A percentile compares a stretch with the other conserved stretches of the same genome.
Conservation (phyloP, 176 grass and related monocot genomes). For the Ampelocalamus luodianensis region DNA sequence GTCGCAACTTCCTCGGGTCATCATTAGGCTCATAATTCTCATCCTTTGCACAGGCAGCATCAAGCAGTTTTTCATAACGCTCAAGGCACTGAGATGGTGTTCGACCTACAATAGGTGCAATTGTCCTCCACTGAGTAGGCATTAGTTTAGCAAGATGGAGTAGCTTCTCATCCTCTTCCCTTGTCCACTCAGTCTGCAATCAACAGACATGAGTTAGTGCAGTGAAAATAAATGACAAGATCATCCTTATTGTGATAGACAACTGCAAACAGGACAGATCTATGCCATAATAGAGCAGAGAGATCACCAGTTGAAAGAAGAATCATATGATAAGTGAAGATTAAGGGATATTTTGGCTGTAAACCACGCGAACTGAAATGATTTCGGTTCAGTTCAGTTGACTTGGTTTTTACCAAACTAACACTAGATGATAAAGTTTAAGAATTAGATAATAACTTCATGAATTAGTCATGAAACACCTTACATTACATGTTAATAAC, state of each 20-base stretch:
- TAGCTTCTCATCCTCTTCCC: conserved; percentile 96
- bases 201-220: conserved; percentile 34
- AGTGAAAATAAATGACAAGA: not conserved
- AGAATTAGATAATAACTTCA: not conserved
- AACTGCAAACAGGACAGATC: not conserved
- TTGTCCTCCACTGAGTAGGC: conserved; percentile 97
- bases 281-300: conserved; percentile 18
- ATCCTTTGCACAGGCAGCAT: conserved; percentile 90
- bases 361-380: not conserved
- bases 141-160: conserved; percentile 98
- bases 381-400: not conserved
- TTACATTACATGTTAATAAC: not conserved
- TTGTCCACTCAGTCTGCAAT: conserved; percentile 93
- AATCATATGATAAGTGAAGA: conserved; percentile 7
- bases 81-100: conserved; percentile 96
- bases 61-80: conserved; percentile 89
- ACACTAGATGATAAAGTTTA: not conserved
- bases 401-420: not conserved
- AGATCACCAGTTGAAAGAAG: conserved; percentile 29
- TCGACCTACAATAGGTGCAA: conserved; percentile 96
- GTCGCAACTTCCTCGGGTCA: conserved; percentile 84
- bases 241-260: not conserved
- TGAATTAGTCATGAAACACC: not conserved
- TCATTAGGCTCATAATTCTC: conserved; percentile 87
- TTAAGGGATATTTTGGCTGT: not conserved